Base-by-base conservation (phyloP, 495 filamentous ascomycete genomes). In the Bacidia rubella region DNA sequence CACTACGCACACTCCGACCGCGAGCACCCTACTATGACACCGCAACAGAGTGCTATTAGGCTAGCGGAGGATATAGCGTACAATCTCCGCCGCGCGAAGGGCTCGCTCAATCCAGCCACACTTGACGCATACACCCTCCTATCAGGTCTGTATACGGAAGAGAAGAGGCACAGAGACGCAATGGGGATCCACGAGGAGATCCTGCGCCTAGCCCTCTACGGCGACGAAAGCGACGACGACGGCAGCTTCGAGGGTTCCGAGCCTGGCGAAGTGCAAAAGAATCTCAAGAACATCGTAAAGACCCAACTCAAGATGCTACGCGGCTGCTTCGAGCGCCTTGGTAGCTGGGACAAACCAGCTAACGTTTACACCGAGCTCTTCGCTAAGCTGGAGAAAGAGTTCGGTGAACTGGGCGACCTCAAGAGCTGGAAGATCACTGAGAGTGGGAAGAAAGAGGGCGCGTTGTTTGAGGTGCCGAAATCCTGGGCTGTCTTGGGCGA, bases 31-130 rank as follows among this genome's bases (percentile, higher is more conserved):
- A n/a, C n/a, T n/a, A n/a, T n/a, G n/a, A n/a, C 77, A 75, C 57
- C 72, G 70, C 20, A 68, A 68, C 19, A 59, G 67, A 49, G 64
- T 63, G 74, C 78, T 20, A 75, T 77, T 52, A 70, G 72, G 19
- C 68, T 83, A 0, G 74, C 73, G 60, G 74, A 78, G 47, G 74
- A 73, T 57, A 77, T 83, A 55, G 77, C 74, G 62, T 81, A 83
- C 65, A 83, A 83, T 51, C 66, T 83, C 47, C 75, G 76, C 5
- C 74, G 77, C 40, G 72, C 74, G 4, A 77, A 73, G 58, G 77
- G 77, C 17, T 70, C 70, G 22, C 68, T 74, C 3, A 75, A 83
- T 56, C 63, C 62, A 3, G 70, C 76, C 19, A 73, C 78, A 0
- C 63, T 82, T 21, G 68, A 74, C 9, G 76, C 80, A 70, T 71